A percentile compares a stretch with the other conserved stretches of the same genome.
phyloP scores from a whole-genome alignment of 2,329 filamentous ascomycete genomes.

The Penicillium sp. region DNA sequence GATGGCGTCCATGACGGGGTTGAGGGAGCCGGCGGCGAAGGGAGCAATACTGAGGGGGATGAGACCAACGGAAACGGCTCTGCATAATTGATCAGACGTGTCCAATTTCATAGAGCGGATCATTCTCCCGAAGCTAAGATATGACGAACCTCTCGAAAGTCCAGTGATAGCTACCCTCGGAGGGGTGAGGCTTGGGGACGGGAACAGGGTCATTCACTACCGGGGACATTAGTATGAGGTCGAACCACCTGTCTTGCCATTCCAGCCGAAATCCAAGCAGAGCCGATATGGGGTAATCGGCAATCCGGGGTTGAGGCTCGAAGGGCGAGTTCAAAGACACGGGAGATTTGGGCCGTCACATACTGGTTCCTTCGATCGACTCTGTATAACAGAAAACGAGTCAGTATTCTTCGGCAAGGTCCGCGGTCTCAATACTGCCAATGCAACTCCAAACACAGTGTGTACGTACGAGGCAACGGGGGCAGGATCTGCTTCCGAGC shows the following conservation, averaged over 20 bases:
- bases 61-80: conserved; percentile 73
- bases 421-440: not conserved
- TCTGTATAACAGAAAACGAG: conserved; percentile 51
- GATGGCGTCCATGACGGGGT: conserved; percentile 82
- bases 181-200: conserved; percentile 67
- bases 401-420: conserved; percentile 43
- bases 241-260: not conserved
- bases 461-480: conserved; percentile 73
- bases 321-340: conserved; percentile 1
- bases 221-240: conserved; percentile 14
- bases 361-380: conserved; percentile 73
- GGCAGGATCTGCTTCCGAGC: conserved; percentile 73
- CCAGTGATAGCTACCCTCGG: conserved; percentile 98
- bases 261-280: not conserved
- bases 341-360: conserved; percentile 20
- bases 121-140: not conserved
- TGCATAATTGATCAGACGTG: conserved; percentile 33
- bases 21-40: conserved; percentile 87
- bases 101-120: not conserved
- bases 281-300: not conserved
- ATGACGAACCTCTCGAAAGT: conserved; percentile 71
- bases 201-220: conserved; percentile 82
- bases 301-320: not conserved
- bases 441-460: conserved; percentile 1
- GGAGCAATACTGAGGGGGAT: conserved; percentile 85